These are phyloP conservation scores for Porcisia hertigi DNA, from an alignment of 208 protist genomes.

Conservation along the genomic window DNA sequence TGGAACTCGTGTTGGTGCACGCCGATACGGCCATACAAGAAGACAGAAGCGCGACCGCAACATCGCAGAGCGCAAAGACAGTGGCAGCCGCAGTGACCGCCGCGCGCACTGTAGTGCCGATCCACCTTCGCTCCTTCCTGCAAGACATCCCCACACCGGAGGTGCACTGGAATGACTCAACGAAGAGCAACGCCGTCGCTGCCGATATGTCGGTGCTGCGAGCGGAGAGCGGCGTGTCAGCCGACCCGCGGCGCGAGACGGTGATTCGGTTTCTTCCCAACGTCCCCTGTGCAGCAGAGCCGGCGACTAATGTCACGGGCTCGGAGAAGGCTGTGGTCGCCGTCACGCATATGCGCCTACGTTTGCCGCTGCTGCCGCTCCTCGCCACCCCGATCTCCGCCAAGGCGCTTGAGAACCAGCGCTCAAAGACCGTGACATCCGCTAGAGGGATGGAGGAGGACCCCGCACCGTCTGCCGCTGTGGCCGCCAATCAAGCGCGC, in stretches of 20 bases:
- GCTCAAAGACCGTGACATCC: not conserved
- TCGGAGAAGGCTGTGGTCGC: slow-evolving; percentile 4
- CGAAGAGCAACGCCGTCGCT: not conserved
- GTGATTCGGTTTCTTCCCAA: slow-evolving; percentile 19
- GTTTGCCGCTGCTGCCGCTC: slow-evolving; percentile 58
- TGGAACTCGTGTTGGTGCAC: slow-evolving; percentile 27
- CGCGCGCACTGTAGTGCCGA: slow-evolving; percentile 32
- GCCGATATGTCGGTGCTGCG: slow-evolving; percentile 10
- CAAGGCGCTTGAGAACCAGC: not conserved
- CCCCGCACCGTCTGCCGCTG: slow-evolving; percentile 6
- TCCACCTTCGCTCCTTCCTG: slow-evolving; percentile 24
- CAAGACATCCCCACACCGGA: slow-evolving; percentile 18
- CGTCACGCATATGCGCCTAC: slow-evolving; percentile 24
- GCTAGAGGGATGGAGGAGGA: not conserved
- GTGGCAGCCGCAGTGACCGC: not conserved
- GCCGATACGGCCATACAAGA: slow-evolving; percentile 3
- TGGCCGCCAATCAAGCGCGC: slow-evolving; percentile 24
- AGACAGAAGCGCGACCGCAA: not conserved
- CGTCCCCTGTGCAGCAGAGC: not conserved
- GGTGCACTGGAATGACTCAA: slow-evolving; percentile 4
- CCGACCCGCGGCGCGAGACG: slow-evolving; percentile 28
- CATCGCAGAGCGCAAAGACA: not conserved
- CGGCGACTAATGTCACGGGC: not conserved
- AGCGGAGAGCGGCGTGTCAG: slow-evolving; percentile 8
- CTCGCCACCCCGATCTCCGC: slow-evolving; percentile 41